Evolutionary conservation across 2,329 filamentous ascomycete species (phyloP).

Genomic region (Calonectria montana): DNA sequence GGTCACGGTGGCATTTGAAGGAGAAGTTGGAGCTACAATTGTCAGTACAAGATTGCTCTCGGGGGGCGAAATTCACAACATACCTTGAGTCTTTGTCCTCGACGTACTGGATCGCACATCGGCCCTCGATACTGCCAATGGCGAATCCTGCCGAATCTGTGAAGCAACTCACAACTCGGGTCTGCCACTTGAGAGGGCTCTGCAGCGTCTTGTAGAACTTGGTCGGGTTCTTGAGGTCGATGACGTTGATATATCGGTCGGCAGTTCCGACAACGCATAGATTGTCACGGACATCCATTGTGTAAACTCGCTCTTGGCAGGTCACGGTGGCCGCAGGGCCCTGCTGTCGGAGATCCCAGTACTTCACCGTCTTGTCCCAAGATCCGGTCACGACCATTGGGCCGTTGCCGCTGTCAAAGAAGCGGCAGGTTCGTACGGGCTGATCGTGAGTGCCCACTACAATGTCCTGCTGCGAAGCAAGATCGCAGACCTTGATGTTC

Average conservation of each 20-base stretch:
- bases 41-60: slow-evolving; percentile 22
- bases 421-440: slow-evolving; percentile 81
- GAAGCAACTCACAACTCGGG: slow-evolving; percentile 94
- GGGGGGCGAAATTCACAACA: slow-evolving; percentile 33
- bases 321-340: slow-evolving; percentile 73
- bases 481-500: slow-evolving; percentile 87
- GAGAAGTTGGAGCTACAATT: slow-evolving; percentile 86
- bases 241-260: slow-evolving; percentile 94
- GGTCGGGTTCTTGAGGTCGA: slow-evolving; percentile 88
- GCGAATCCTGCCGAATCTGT: slow-evolving; percentile 92
- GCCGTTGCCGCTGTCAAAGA: slow-evolving; percentile 77
- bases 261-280: slow-evolving; percentile 93
- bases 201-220: slow-evolving; percentile 97
- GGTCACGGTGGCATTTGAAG: slow-evolving; percentile 97
- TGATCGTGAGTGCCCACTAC: slow-evolving; percentile 88
- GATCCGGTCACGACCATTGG: slow-evolving; percentile 92
- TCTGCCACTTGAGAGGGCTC: slow-evolving; percentile 98
- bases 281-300: slow-evolving; percentile 90
- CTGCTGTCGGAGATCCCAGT: slow-evolving; percentile 82
- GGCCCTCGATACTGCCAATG: slow-evolving; percentile 94
- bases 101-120: slow-evolving; percentile 97
- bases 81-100: slow-evolving; percentile 91
- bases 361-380: slow-evolving; percentile 92
- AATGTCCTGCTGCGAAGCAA: slow-evolving; percentile 72
- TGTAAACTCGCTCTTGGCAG: slow-evolving; percentile 85